A percentile compares a stretch with the other conserved stretches of the same genome.
phyloP scores from a whole-genome alignment of 2,329 filamentous ascomycete species.

The Alternaria panax region DNA sequence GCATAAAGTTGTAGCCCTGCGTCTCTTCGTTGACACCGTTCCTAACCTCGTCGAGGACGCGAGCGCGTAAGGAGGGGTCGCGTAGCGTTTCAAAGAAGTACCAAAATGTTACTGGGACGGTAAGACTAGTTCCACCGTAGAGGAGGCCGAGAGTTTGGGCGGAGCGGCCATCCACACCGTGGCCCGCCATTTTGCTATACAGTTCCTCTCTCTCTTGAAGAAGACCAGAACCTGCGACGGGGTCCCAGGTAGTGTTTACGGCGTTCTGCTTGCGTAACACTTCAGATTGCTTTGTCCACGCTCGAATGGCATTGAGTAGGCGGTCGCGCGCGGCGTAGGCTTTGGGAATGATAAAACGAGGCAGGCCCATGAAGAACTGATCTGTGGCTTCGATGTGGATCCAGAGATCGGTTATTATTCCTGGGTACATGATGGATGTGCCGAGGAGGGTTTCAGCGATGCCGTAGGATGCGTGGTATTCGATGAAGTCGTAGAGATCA shows the following conservation, averaged over 20 bases:
- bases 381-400: conserved; percentile 24
- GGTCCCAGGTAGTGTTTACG: conserved; percentile 17
- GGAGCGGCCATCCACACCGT: conserved; percentile 17
- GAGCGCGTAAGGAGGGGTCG: neutral
- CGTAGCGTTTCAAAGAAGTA: conserved; percentile 23
- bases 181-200: conserved; percentile 20
- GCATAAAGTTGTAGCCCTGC: conserved; percentile 13
- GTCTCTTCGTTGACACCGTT: neutral
- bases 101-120: conserved; percentile 26
- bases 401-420: conserved; percentile 22
- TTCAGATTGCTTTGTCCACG: conserved; percentile 13
- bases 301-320: conserved; percentile 16
- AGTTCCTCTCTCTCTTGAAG: conserved; percentile 27
- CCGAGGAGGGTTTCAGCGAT: conserved; percentile 18
- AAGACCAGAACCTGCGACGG: conserved; percentile 16
- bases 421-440: conserved; percentile 19
- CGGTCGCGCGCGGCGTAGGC: conserved; percentile 23
- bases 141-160: conserved; percentile 25
- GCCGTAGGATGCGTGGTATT: conserved; percentile 14
- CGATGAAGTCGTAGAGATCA: conserved; percentile 21
- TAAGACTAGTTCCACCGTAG: conserved; percentile 24
- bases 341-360: conserved; percentile 14
- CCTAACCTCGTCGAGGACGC: conserved; percentile 3
- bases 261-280: neutral
- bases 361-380: conserved; percentile 22